Base-by-base conservation (phyloP, 768 basidiomycete species). In the Coprinellus micaceus region DNA sequence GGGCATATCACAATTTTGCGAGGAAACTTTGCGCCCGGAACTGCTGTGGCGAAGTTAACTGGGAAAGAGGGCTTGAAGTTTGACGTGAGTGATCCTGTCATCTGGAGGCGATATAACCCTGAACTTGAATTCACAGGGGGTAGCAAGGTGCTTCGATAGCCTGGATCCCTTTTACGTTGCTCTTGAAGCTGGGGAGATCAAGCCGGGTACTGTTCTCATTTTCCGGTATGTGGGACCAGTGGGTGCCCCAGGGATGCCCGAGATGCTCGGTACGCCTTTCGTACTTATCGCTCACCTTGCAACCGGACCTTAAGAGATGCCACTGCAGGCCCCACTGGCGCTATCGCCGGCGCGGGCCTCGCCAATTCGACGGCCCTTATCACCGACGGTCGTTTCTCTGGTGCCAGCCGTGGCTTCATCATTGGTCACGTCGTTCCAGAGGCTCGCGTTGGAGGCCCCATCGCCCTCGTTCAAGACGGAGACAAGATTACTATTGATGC, bases 181-280 rank as follows among this genome's bases (percentile, higher is more conserved):
- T 7, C 80, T 94, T 26, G 83, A 82, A 66, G 80, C 75, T 2
- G 88, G 89, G 12, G 84, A 91, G 64, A 85, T 94, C 65, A 89
- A 79, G 60, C 71, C 84, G 2, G 91, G 92, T 0, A 86, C 74
- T 67, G 83, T 89, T 39, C 74, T 93, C 56, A 84, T 94, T 44
- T 87, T 94, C 75, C 81, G 92, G 57, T 94, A 94, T 69, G 89
- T 90, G 72, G 92, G 92, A 12, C 91, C 93, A 0, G 92, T 89
- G 67, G 91, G 92, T 25, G 92, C 83, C n/a, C 93, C 91, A 25
- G 92, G 92, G 22, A 93, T 92, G 91, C 92, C 92, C 9, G 91
- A 94, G 75, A 80, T 79, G 78, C 65, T 78, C 6, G 78, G 74
- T 76, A 67, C 44, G 53, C n/a, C n/a, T 7, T 19, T 21, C 28